These are phyloP conservation scores for Mycena leptocephala DNA, from an alignment of 768 basidiomycete genomes.

Conservation along the genomic window DNA sequence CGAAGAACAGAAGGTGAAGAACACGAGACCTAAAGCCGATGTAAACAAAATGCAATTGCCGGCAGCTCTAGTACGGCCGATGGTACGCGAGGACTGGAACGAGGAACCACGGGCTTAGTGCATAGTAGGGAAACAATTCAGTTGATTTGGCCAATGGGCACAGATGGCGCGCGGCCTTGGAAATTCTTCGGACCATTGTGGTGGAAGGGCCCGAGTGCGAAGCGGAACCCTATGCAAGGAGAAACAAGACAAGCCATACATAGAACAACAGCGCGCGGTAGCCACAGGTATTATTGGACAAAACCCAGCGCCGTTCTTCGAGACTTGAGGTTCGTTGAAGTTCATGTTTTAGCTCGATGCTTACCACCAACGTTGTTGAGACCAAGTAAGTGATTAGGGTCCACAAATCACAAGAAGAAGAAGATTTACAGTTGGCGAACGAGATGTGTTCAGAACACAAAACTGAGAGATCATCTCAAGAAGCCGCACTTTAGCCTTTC, in stretches of 20 bases:
- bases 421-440: neutral
- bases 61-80: no score
- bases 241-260: neutral
- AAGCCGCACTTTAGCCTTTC: slow-evolving; percentile 26
- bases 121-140: neutral
- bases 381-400: neutral
- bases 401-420: neutral
- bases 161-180: neutral
- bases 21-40: neutral
- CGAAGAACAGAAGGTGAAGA: neutral
- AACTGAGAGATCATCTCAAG: slow-evolving; percentile 1
- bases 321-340: neutral
- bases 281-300: neutral
- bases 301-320: neutral
- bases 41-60: neutral
- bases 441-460: neutral
- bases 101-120: neutral
- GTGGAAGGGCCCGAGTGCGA: neutral
- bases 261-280: neutral
- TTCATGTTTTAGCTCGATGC: slow-evolving; percentile 34
- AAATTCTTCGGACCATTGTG: neutral
- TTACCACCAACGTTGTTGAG: slow-evolving; percentile 24
- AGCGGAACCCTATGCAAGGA: neutral
- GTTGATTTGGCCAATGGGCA: neutral
- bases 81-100: neutral